Evolutionary conservation across 345 rosid genomes (phyloP), one percentile per base, ranked within the genome.

Genomic region (Balakata baccata): DNA sequence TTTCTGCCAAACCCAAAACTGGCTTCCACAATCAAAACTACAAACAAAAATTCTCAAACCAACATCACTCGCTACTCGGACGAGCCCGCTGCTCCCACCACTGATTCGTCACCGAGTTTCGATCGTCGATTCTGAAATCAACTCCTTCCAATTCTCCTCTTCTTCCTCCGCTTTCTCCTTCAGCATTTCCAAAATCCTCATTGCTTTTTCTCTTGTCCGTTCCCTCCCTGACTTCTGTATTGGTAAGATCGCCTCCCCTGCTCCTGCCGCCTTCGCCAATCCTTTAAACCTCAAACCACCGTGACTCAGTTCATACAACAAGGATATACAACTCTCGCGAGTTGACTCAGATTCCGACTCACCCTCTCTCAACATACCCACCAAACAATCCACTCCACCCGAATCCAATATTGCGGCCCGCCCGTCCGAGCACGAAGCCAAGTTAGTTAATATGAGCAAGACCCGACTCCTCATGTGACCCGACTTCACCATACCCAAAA

Each of bases 301-400:
- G 0, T 80, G 86, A 81, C 95, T 87, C 80, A 95, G 67, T 14
- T 82, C 88, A 49, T 73, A 63, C 78, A 95, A 73, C n/a, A 86
- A 91, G 1, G 85, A 82, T 29, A 92, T 83, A 20, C 94, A 92
- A 43, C 86, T 81, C 70, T 88, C 94, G 62, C 71, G 86, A 74
- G 85, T 73, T 22, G 93, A 81, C 83, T 76, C 85, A 20, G 84
- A 75, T 11, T 67, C 80, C 68, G 83, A 77, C 81, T 81, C 85
- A 3, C 34, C 77, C 16, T 41, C 58, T 57, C 86, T 71, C 77
- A 95, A 51, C 63, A 86, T 39, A 39, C 79, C 84, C 72, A 89
- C 86, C 80, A 95, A 70, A 70, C 91, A 85, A 62, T 86, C 89
- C 65, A 89, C 93, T 70, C 80, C 98, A 9, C 99, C 98, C 64